Base-by-base conservation (phyloP, 140 eudicot species). In the Senecio squalidus region DNA sequence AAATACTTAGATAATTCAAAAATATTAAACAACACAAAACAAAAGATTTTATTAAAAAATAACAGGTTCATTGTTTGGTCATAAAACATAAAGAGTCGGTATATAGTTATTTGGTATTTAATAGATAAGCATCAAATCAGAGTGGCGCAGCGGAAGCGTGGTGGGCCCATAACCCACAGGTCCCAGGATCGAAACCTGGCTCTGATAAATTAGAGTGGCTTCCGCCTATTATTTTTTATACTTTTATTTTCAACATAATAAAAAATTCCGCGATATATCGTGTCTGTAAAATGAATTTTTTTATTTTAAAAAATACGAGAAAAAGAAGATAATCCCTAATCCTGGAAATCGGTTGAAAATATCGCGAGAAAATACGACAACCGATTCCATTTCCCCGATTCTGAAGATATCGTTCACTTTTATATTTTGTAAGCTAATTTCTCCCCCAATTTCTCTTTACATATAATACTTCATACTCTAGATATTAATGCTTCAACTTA, bases 141-240 rank as follows among this genome's bases (percentile, higher is more conserved):
- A 82, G 83, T 86, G 95, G 89, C 89, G 96, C 96, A 83, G 98
- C 96, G 98, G 96, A 91, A 91, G 95, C 95, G 94, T 91, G 96
- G 96, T 86, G 92, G 95, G 96, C 98, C 93, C 92, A 91, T 91
- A 91, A 91, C 96, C 92, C 98, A 92, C 89, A 91, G 96, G 95
- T 91, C 94, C 79, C 88, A 78, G 88, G 94, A 87, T 87, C 89
- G 89, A 87, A 87, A 87, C 96, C 89, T 77, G 84, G 80, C 96
- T 87, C 86, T 87, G 94, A 22, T 41, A 62, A 3, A 16, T 2
- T 9, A n/a, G 66, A 56, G 50, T 67, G n/a, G 66, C 58, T 67
- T 67, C 73, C 23, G 57, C 18, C 0, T 40, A 0, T 9, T 4
- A 4, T n/a, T 16, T 5, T n/a, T 33, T 7, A 0, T 1, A 1